Base-by-base conservation (phyloP, 2,329 filamentous ascomycete genomes). In the Scedosporium apiospermum region DNA sequence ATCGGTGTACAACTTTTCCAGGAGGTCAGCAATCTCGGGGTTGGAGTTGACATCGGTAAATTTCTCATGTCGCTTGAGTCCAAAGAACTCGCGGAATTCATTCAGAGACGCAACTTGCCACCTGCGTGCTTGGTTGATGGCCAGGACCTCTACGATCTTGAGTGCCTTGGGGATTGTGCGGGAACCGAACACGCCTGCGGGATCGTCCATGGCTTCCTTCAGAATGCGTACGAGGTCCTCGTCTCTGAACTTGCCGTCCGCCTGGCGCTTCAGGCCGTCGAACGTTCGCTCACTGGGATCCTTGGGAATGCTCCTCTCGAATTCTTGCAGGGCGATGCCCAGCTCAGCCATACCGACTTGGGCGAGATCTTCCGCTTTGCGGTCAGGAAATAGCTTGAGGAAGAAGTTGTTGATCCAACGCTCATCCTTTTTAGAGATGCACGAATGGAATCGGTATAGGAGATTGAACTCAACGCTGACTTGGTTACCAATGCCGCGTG, bases 381-480 rank as follows among this genome's bases (percentile, higher is more conserved):
- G 66, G 12, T 68, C 65, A 0, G 70, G 67, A 46, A 83, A 79
- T 1, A 82, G 68, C 57, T 80, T 75, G 5, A 74, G 70, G 68
- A 83, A 82, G 66, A 81, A 75, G 14, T 80, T 74, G 57, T 86
- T 78, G 18, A 83, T 83, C 84, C 85, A 89, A 49, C 77, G 75
- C 68, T 87, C 84, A 65, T 88, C 86, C 23, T 79, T 78, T 65
- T 80, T 75, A 3, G 82, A 85, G 60, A 88, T 81, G 51, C 80
- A 81, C 1, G 81, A 83, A 71, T 89, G 86, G 78, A 84, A 89
- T 27, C 86, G 77, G 68, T 89, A 89, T 1, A 88, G 76, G 30
- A 88, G 75, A 64, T 88, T 88, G 73, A 89, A 89, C 70, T 89
- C 86, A 3, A 84, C 85, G 51, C 82, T 86, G 57, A 88, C 85